Percentiles rank a stretch among this genome's conserved stretches.
These are phyloP conservation scores for Salisapilia sapeloensis DNA, from an alignment of 352 stramenopile species.

Conservation along the genomic window DNA sequence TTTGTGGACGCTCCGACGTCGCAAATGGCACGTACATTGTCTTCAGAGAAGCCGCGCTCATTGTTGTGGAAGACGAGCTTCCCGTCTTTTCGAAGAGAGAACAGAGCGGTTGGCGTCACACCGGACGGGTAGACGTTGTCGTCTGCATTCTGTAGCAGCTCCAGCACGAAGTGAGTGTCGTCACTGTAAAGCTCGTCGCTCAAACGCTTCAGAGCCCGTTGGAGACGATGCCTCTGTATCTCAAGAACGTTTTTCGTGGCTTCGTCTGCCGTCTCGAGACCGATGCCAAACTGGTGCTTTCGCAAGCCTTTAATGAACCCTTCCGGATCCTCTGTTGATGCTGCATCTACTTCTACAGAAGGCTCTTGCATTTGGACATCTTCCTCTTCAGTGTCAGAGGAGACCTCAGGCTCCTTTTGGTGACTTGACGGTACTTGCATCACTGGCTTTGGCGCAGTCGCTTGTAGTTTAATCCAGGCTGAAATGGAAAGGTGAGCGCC, in stretches of 20 bases:
- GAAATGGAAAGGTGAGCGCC: no score
- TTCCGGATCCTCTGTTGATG: no score
- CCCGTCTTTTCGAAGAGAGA: slow-evolving; percentile 24
- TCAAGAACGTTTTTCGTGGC: slow-evolving; percentile 32
- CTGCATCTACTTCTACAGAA: no score
- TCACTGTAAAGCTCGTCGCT: slow-evolving; percentile 79
- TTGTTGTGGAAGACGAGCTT: slow-evolving; percentile 77
- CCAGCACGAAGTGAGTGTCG: slow-evolving; percentile 79
- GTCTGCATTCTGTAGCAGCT: slow-evolving; percentile 79
- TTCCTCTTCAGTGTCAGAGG: slow-evolving; percentile 2
- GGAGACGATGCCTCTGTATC: slow-evolving; percentile 63
- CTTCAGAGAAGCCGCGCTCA: slow-evolving; percentile 51
- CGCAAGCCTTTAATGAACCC: slow-evolving; percentile 44
- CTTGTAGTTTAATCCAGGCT: no score
- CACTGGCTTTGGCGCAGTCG: no score
- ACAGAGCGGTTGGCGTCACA: slow-evolving; percentile 31
- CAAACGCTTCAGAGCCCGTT: slow-evolving; percentile 67
- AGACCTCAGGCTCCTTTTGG: no score
- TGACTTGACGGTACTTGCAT: no score
- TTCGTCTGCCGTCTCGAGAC: slow-evolving; percentile 36
- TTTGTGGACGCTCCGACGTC: slow-evolving; percentile 80
- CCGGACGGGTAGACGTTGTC: slow-evolving; percentile 45
- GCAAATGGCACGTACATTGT: slow-evolving; percentile 73
- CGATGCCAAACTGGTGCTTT: slow-evolving; percentile 64
- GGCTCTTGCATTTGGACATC: slow-evolving; percentile 1